Evolutionary conservation across 306 rosid species (phyloP), one percentile per base, ranked within the genome.

Genomic region (Prosopis cineraria): DNA sequence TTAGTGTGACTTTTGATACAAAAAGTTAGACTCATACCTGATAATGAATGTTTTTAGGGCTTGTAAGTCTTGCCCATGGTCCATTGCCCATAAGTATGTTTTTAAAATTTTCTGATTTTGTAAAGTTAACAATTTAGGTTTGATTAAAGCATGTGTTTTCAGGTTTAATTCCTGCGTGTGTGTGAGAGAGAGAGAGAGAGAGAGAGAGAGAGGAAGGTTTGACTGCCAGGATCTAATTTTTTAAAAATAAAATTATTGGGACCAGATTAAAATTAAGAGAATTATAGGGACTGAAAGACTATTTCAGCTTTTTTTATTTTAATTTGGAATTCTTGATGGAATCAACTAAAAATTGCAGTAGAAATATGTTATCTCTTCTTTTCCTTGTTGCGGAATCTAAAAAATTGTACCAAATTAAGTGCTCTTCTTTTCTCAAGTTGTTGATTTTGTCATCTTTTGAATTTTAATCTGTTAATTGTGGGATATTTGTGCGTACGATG

Each of bases 381-480:
- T 81, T 72, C 47, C 20, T 55, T 78, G 55, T 64, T 53, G n/a
- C 9, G 55, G 67, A 47, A 52, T 60, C 30, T 41, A 43, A 74
- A 25, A 34, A 11, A 19, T 47, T 37, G 48, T 65, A 47, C 77
- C 52, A 41, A 50, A 64, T 52, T 31, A 39, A 43, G 68, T 9
- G 16, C 45, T n/a, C 37, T 37, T 68, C 8, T 67, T 13, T 76
- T 66, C 59, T 68, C 36, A 66, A 40, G 33, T 45, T 39, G 56
- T 70, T 79, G 67, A 3, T 31, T 70, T 14, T 70, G 22, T 58
- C 76, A 84, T 79, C 62, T 52, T 69, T 22, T 34, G 9, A 34
- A 16, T 40, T 67, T 47, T 58, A 27, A 14, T 62, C 48, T 22
- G 29, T 34, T 53, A 60, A 72, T n/a, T 40, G 58, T 52, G 73